phyloP scores from a whole-genome alignment of 1,284 basidiomycete genomes.

The Porogramme epimiltina region DNA sequence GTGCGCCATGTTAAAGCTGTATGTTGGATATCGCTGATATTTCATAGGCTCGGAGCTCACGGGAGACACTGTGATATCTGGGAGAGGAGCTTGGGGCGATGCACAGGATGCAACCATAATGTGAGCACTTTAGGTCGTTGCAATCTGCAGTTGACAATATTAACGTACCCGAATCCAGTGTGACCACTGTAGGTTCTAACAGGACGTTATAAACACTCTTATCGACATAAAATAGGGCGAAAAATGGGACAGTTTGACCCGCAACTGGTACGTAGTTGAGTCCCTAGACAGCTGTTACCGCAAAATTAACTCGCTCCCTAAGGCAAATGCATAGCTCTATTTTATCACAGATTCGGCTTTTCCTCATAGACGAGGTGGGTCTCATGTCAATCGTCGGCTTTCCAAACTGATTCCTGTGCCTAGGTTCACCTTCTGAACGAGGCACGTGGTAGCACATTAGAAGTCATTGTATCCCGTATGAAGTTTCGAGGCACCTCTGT shows the following conservation, averaged over 20 bases:
- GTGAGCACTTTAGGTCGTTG: slow-evolving; percentile 39
- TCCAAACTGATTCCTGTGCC: background rate
- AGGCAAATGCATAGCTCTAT: slow-evolving; percentile 70
- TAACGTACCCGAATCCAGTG: slow-evolving; percentile 38
- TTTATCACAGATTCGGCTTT: slow-evolving; percentile 71
- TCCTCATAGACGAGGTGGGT: slow-evolving; percentile 89
- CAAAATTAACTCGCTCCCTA: background rate
- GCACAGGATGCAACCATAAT: slow-evolving; percentile 77
- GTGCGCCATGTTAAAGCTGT: slow-evolving; percentile 42
- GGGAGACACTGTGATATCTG: slow-evolving; percentile 78
- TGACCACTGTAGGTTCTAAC: slow-evolving; percentile 67
- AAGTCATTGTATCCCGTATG: slow-evolving; percentile 95
- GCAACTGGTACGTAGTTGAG: slow-evolving; percentile 60
- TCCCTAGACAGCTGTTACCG: background rate
- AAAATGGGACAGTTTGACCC: slow-evolving; percentile 92
- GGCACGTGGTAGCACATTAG: slow-evolving; percentile 85
- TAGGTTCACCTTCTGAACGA: slow-evolving; percentile 95
- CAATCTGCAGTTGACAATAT: background rate
- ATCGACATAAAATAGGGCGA: slow-evolving; percentile 62
- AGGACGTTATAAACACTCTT: too few relatives aligned
- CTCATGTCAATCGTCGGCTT: background rate
- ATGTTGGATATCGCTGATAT: background rate
- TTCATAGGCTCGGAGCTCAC: slow-evolving; percentile 83
- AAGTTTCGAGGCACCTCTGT: slow-evolving; percentile 69
- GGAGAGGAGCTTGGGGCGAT: slow-evolving; percentile 68